A percentile compares a stretch with the other conserved stretches of the same genome.
These are phyloP conservation scores for Arachnopeziza araneosa DNA, from an alignment of 2,329 filamentous ascomycete genomes.

Conservation along the genomic window DNA sequence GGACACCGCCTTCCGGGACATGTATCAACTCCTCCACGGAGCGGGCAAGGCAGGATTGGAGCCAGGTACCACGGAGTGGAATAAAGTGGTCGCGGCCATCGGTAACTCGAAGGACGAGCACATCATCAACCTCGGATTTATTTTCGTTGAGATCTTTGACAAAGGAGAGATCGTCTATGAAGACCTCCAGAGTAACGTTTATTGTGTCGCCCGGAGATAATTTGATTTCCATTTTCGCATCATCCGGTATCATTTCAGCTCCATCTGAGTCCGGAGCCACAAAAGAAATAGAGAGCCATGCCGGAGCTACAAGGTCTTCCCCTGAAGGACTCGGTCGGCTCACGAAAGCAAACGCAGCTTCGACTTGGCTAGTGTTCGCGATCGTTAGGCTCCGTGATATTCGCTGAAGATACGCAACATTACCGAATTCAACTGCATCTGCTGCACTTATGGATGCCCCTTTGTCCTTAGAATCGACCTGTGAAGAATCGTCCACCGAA, in stretches of 20 bases:
- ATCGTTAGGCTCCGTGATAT: constrained; percentile 69
- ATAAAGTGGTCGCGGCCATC: constrained; percentile 90
- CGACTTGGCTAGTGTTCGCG: constrained; percentile 83
- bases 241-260: constrained; percentile 13
- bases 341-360: constrained; percentile 75
- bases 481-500: constrained; percentile 28
- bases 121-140: constrained; percentile 65
- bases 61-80: constrained; percentile 71
- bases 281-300: constrained; percentile 69
- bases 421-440: constrained; percentile 69
- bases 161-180: constrained; percentile 57
- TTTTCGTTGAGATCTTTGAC: constrained; percentile 69
- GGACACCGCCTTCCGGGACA: constrained; percentile 77
- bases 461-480: constrained; percentile 10
- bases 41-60: constrained; percentile 74
- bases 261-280: constrained; percentile 42
- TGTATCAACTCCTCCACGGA: constrained; percentile 85
- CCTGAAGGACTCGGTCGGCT: constrained; percentile 62
- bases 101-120: constrained; percentile 78
- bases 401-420: constrained; percentile 62
- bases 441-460: constrained; percentile 31
- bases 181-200: constrained; percentile 61
- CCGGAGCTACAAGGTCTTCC: constrained; percentile 39
- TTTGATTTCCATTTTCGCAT: constrained; percentile 42
- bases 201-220: constrained; percentile 82